Evolutionary conservation across 163 green algal genomes (phyloP), one percentile per base, ranked within the genome.

Genomic region (Chlorella variabilis): DNA sequence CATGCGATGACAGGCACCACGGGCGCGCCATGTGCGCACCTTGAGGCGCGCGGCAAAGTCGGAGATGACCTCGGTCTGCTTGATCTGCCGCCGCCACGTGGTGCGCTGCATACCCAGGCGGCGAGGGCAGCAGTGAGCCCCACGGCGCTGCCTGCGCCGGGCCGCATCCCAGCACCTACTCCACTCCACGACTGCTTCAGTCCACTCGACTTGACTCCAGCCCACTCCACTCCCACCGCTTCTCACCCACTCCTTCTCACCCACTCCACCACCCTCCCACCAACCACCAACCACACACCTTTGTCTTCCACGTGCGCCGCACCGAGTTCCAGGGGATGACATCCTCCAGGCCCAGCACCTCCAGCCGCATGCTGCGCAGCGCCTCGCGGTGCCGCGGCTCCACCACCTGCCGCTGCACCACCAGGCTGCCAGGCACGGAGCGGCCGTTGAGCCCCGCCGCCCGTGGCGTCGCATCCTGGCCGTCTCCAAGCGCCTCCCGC

Each of bases 301-400:
- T 79, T 15, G 51, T 58, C 54, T 69, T 79, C 88, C 89, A 92
- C 23, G 56, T 65, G 20, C 66, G 69, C 5, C 83, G 71, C 59
- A 92, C 89, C 21, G 65, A 71, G 68, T 68, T 84, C 89, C 89
- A 92, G 58, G 89, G 89, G 0, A 92, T 83, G 1, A 61, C 48
- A 18, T 91, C 87, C 71, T 92, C 89, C 59, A 87, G 23, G 18
- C 83, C 51, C 58, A 90, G 65, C 62, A 90, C 69, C 49, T 92
- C 86, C 61, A 75, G 49, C 25, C 75, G 51, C 59, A 90, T 70
- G 56, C 49, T 58, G 25, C 80, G 79, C 51, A 90, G 54, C 25
- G 70, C 33, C 38, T 80, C 54, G 8, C 75, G 61, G 41, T 83
- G 67, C 29, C 75, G 61, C 9, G 81, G 81, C 56, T 86, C 66